Percentiles rank a stretch among this genome's conserved stretches.
Evolutionary conservation across 176 grass and related monocot species (phyloP).

Genomic region (Triticum monococcum): DNA sequence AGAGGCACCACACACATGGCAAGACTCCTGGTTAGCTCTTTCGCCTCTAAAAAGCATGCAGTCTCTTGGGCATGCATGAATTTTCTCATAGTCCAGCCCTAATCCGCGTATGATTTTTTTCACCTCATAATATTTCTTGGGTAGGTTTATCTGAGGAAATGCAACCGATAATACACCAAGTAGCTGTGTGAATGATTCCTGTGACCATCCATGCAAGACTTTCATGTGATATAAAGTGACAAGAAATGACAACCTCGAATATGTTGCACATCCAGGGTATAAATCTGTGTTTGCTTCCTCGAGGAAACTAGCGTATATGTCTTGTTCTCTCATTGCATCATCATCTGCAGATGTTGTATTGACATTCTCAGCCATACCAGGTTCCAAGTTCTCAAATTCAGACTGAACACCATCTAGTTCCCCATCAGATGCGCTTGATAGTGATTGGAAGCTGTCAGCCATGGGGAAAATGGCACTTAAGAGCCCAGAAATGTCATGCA

Average conservation of each 20-base stretch:
- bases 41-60: no score
- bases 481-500: no score
- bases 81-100: no score
- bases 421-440: neutral
- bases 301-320: neutral
- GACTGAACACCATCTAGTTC: neutral
- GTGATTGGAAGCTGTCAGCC: neutral
- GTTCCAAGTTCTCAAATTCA: neutral
- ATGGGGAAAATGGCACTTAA: no score
- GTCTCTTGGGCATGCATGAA: no score
- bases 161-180: neutral
- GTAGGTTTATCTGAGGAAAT: neutral
- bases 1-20: neutral
- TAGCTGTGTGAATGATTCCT: neutral
- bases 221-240: slow-evolving; percentile 17
- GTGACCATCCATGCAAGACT: slow-evolving; percentile 13
- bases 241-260: neutral
- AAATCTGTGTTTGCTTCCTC: neutral
- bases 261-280: neutral
- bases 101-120: no score
- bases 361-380: neutral
- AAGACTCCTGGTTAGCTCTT: neutral
- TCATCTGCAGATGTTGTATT: neutral
- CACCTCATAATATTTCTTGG: no score
- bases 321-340: neutral